A percentile compares a stretch with the other conserved stretches of the same genome.
Evolutionary conservation across 495 filamentous ascomycete species (phyloP).

Genomic region (Massariosphaeria phaeospora): DNA sequence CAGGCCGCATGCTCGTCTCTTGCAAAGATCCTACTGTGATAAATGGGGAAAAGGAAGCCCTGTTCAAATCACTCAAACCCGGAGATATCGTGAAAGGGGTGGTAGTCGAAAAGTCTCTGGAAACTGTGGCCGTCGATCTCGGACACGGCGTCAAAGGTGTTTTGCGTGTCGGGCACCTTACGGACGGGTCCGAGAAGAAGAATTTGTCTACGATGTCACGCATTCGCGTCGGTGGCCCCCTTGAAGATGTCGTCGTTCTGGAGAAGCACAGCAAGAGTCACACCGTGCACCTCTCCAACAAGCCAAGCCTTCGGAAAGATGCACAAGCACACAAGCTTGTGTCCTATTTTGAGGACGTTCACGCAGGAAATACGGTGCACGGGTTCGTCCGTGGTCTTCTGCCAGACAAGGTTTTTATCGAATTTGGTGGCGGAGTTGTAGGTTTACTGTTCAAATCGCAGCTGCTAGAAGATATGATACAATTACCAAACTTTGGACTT

Average conservation of each 20-base stretch:
- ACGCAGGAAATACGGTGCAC: constrained; percentile 59
- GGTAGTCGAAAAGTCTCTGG: constrained; percentile 78
- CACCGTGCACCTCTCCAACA: constrained; percentile 69
- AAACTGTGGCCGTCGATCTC: constrained; percentile 72
- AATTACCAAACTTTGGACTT: constrained; percentile 70
- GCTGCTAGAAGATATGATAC: constrained; percentile 59
- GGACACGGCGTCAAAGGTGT: constrained; percentile 67
- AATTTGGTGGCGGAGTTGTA: constrained; percentile 71
- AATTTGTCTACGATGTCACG: constrained; percentile 67
- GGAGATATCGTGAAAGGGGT: constrained; percentile 69
- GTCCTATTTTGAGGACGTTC: constrained; percentile 60
- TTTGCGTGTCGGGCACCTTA: constrained; percentile 69
- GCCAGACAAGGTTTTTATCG: constrained; percentile 69
- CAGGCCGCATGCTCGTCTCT: constrained; percentile 72
- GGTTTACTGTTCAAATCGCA: constrained; percentile 73
- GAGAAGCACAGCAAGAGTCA: constrained; percentile 69
- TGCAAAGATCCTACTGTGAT: constrained; percentile 84
- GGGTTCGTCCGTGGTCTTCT: constrained; percentile 87
- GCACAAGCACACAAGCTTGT: constrained; percentile 61
- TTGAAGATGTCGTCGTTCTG: constrained; percentile 78
- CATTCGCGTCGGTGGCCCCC: constrained; percentile 71
- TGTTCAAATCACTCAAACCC: constrained; percentile 63
- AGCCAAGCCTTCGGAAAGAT: constrained; percentile 74
- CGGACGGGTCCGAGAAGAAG: constrained; percentile 74
- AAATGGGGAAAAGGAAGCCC: constrained; percentile 65